These are phyloP conservation scores for Microsporum ferrugineum DNA, from an alignment of 2,329 filamentous ascomycete genomes.

Conservation along the genomic window DNA sequence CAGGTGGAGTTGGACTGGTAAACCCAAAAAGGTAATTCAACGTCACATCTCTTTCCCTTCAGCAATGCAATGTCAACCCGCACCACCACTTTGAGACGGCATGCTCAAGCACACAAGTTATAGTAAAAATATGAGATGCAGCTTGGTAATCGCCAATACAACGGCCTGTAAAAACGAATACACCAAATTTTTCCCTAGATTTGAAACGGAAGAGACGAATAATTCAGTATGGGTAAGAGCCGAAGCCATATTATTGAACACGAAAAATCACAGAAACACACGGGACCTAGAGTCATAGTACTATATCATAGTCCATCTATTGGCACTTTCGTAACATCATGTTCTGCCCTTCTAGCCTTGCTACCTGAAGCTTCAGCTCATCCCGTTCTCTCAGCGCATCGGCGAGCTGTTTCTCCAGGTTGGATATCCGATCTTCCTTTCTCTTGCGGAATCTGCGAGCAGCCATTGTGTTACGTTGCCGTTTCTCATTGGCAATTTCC, in stretches of 20 bases:
- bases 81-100: not conserved
- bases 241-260: too few species aligned
- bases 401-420: slow-evolving; percentile 50
- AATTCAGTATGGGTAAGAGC: not conserved
- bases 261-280: too few species aligned
- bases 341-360: slow-evolving; percentile 54
- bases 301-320: not conserved
- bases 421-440: slow-evolving; percentile 53
- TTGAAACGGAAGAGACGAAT: not conserved
- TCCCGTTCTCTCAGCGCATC: slow-evolving; percentile 52
- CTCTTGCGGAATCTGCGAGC: slow-evolving; percentile 61
- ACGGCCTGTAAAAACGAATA: not conserved
- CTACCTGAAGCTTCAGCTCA: slow-evolving; percentile 50
- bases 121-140: not conserved
- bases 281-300: too few species aligned
- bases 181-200: not conserved
- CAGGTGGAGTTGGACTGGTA: not conserved
- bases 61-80: not conserved
- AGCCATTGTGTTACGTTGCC: slow-evolving; percentile 58
- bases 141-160: not conserved
- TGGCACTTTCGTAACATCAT: slow-evolving; percentile 45
- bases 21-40: not conserved
- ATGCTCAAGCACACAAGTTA: not conserved
- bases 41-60: not conserved
- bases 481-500: slow-evolving; percentile 35